These are phyloP conservation scores for Paraphaeosphaeria minitans DNA, from an alignment of 2,329 filamentous ascomycete genomes.

Conservation along the genomic window DNA sequence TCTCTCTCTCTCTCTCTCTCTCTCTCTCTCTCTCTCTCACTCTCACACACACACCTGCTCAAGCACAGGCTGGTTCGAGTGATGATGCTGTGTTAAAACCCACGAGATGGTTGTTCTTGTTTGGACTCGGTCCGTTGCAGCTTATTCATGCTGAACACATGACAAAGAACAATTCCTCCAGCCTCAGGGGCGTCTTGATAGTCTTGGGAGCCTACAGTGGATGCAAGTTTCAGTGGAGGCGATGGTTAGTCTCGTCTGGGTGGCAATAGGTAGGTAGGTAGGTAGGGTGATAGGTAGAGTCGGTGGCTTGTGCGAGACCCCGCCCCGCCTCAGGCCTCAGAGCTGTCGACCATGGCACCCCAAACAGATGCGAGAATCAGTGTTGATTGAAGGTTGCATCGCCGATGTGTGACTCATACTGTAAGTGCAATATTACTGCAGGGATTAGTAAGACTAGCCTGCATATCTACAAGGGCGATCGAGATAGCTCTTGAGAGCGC, in stretches of 20 bases:
- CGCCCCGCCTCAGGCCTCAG: constrained; percentile 1
- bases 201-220: neutral
- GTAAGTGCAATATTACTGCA: neutral
- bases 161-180: neutral
- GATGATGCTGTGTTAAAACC: too few species aligned
- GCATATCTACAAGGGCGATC: constrained; percentile 5
- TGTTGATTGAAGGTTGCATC: neutral
- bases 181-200: neutral
- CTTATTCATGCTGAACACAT: too few species aligned
- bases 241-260: constrained; percentile 3
- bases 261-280: neutral
- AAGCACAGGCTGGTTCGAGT: too few species aligned
- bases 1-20: too few species aligned
- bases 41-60: too few species aligned
- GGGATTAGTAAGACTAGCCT: constrained; percentile 15
- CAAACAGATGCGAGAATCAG: neutral
- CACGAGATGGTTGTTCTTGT: too few species aligned
- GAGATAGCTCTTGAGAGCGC: neutral
- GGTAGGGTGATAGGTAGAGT: constrained; percentile 4
- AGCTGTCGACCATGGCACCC: neutral
- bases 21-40: too few species aligned
- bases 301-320: constrained; percentile 15
- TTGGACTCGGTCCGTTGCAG: too few species aligned
- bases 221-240: neutral
- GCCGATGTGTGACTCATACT: constrained; percentile 15